Base-by-base conservation (phyloP, 1,284 basidiomycete species). In the Naganishia sp. region DNA sequence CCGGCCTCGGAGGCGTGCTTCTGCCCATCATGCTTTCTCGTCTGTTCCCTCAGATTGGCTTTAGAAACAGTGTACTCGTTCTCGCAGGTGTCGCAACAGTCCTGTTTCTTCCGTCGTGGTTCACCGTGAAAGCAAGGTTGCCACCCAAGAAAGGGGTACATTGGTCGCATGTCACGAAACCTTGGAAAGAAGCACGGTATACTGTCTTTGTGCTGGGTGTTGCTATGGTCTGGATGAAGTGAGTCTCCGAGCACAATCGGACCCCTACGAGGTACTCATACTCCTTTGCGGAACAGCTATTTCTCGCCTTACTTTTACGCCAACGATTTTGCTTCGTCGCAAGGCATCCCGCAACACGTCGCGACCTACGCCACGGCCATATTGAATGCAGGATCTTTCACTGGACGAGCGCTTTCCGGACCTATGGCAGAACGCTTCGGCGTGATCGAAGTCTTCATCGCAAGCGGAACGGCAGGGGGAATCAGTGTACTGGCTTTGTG, bases 21-120 rank as follows among this genome's bases (percentile, higher is more conserved):
- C 76, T 77, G 60, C 78, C 78, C 7, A 75, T 79, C 63, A 71
- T 73, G 55, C 64, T 79, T 18, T 72, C 74, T 62, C 68, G 70
- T 28, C 69, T 79, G 3, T 73, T 79, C 41, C 57, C 63, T 11
- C 52, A 39, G 25, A 43, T 69, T 21, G 76, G 70, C 23, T 79
- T 76, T 67, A 72, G 76, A 18, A 68, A 78, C 63, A 70, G 75
- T 6, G 75, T 79, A 61, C 71, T 78, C 18, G 70, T 75, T 21
- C 67, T 77, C 13, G 77, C 73, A 25, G 77, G 72, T 9, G 71
- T 77, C 70, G 76, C 76, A 63, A 72, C 73, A 18, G 70, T 71
- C 15, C 68, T 78, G 41, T 73, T 77, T 72, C 52, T 73, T 13
- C 76, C 76, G 6, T 70, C 71, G 1, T 73, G 72, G 68, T 75